A percentile compares a stretch with the other conserved stretches of the same genome.
phyloP scores from a whole-genome alignment of 2,329 filamentous ascomycete species.

The Aspergillus texensis region DNA sequence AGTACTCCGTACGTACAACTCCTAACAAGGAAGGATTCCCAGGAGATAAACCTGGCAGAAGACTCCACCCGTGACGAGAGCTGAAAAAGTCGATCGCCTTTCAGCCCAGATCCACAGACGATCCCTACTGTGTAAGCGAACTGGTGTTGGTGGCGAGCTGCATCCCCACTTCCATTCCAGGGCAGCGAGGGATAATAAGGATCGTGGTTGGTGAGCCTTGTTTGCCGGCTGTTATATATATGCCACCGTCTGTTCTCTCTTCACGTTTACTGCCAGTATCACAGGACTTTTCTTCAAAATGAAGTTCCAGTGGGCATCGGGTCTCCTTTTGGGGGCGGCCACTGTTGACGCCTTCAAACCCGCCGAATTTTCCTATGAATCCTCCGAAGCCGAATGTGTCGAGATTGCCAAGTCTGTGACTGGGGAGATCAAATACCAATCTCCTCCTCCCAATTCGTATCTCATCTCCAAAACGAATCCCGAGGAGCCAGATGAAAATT shows the following conservation, averaged over 20 bases:
- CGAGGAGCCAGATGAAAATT: not conserved
- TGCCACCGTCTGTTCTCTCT: not conserved
- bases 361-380: slow-evolving; percentile 18
- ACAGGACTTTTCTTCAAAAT: slow-evolving; percentile 7
- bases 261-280: not conserved
- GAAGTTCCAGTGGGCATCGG: slow-evolving; percentile 15
- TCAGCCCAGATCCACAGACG: not conserved
- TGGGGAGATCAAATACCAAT: slow-evolving; percentile 9
- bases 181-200: not conserved
- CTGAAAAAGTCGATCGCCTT: not conserved
- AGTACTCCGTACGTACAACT: no score
- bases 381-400: slow-evolving; percentile 7
- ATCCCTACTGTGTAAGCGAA: not conserved
- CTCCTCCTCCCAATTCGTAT: slow-evolving; percentile 8
- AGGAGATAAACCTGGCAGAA: not conserved
- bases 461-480: slow-evolving; percentile 9
- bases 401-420: slow-evolving; percentile 3
- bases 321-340: slow-evolving; percentile 15
- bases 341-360: slow-evolving; percentile 21
- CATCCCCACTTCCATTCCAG: not conserved
- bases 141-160: not conserved
- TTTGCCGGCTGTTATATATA: slow-evolving; percentile 3
- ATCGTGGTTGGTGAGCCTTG: not conserved
- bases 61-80: not conserved
- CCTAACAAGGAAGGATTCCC: not conserved